Percentiles rank a stretch among this genome's conserved stretches.
Evolutionary conservation across 179 eudicot species (phyloP).

Genomic region (Camellia oleifera): DNA sequence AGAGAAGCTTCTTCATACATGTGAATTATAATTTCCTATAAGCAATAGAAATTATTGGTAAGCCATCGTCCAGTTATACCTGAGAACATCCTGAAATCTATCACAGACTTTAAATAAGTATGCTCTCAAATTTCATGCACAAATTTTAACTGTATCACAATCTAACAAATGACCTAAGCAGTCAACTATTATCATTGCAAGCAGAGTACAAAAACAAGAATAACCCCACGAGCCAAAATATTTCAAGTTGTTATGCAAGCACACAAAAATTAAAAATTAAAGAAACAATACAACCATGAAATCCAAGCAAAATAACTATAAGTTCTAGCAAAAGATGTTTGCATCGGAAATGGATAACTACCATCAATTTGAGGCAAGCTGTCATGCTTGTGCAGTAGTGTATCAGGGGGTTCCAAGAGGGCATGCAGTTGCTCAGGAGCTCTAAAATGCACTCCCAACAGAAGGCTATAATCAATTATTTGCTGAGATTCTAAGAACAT

Average conservation of each 20-base stretch:
- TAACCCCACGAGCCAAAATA: not conserved
- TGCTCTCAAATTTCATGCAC: not conserved
- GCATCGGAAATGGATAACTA: slow-evolving; percentile 13
- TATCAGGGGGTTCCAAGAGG: slow-evolving; percentile 47
- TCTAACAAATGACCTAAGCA: slow-evolving; percentile 1
- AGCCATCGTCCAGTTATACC: not conserved
- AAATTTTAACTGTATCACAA: not conserved
- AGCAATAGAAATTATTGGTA: not conserved
- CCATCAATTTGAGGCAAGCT: slow-evolving; percentile 42
- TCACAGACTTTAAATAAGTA: not conserved
- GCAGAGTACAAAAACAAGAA: not conserved
- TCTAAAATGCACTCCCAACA: slow-evolving; percentile 90
- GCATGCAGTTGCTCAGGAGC: slow-evolving; percentile 87
- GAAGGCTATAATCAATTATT: slow-evolving; percentile 93
- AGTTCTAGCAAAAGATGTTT: slow-evolving; percentile 11
- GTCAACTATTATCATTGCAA: not conserved
- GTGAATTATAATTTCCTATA: too few relatives aligned
- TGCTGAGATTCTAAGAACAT: slow-evolving; percentile 78
- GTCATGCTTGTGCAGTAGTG: slow-evolving; percentile 31
- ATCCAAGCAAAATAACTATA: not conserved
- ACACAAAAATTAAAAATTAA: too few relatives aligned
- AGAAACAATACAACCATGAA: not conserved
- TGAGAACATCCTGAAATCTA: not conserved
- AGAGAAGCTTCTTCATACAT: not conserved
- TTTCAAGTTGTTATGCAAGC: not conserved